Percentiles rank a stretch among this genome's conserved stretches.
These are phyloP conservation scores for Globisporangium takayamanum DNA, from an alignment of 352 stramenopile genomes.

Conservation along the genomic window DNA sequence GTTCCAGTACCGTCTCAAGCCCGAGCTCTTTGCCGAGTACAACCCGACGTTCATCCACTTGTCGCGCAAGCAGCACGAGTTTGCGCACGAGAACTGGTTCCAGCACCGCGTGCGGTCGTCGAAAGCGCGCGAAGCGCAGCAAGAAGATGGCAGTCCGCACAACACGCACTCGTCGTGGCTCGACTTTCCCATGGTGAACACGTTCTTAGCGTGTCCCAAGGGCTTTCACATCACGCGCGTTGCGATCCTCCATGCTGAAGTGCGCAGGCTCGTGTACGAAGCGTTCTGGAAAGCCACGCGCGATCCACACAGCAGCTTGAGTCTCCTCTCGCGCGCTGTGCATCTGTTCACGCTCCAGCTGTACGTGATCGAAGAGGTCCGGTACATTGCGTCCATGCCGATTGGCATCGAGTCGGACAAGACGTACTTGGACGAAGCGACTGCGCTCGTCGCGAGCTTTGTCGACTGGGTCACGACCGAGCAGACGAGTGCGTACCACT, in stretches of 20 bases:
- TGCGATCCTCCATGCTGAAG: constrained; percentile 56
- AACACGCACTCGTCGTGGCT: constrained; percentile 74
- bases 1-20: constrained; percentile 78
- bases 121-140: constrained; percentile 59
- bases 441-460: constrained; percentile 40
- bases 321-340: constrained; percentile 57
- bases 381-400: constrained; percentile 50
- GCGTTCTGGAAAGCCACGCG: constrained; percentile 55
- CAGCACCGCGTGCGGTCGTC: constrained; percentile 65
- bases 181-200: constrained; percentile 81
- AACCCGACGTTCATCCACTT: constrained; percentile 83
- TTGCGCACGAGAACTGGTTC: constrained; percentile 84
- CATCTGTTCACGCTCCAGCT: constrained; percentile 79
- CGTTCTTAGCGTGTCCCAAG: constrained; percentile 57
- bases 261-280: constrained; percentile 59
- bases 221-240: constrained; percentile 52
- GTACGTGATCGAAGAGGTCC: constrained; percentile 75
- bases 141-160: constrained; percentile 44
- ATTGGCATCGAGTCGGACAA: constrained; percentile 33
- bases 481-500: constrained; percentile 28
- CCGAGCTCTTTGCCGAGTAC: constrained; percentile 79
- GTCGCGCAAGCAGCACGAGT: constrained; percentile 83
- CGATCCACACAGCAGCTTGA: constrained; percentile 55
- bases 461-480: constrained; percentile 48
- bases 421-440: constrained; percentile 38